These are phyloP conservation scores for Endothia cerciana DNA, from an alignment of 2,329 filamentous ascomycete species.

Conservation along the genomic window DNA sequence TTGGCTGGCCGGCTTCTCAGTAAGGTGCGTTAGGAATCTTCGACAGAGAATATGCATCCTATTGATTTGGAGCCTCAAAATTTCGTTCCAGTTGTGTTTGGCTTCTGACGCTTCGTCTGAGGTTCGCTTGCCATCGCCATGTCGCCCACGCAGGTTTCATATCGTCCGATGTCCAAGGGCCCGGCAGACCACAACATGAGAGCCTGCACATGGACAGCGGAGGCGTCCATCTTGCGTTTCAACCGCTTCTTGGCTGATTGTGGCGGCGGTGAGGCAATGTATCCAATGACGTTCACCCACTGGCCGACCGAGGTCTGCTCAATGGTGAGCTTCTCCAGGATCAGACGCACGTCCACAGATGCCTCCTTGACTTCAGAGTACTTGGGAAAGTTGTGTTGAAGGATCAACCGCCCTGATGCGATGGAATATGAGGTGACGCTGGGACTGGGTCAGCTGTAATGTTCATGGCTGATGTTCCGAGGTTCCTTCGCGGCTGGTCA, in stretches of 20 bases:
- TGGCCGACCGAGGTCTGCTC: slow-evolving; percentile 72
- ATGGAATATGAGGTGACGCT: slow-evolving; percentile 58
- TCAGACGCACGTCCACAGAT: slow-evolving; percentile 70
- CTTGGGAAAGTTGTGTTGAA: slow-evolving; percentile 69
- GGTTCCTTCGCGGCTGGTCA: slow-evolving; percentile 7
- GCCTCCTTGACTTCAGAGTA: slow-evolving; percentile 53
- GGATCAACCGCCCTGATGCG: slow-evolving; percentile 61
- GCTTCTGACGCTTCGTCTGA: not conserved
- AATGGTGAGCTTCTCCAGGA: slow-evolving; percentile 67
- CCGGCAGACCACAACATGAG: slow-evolving; percentile 78
- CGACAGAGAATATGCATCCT: not conserved
- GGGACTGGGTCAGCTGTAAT: slow-evolving; percentile 33
- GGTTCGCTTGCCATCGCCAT: not conserved
- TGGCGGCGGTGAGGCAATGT: slow-evolving; percentile 54
- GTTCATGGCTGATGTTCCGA: not conserved
- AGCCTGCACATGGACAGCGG: slow-evolving; percentile 65
- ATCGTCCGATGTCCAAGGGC: slow-evolving; percentile 70
- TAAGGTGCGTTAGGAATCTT: no score
- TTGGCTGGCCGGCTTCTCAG: not conserved
- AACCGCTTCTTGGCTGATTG: slow-evolving; percentile 8
- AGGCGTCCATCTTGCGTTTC: slow-evolving; percentile 18
- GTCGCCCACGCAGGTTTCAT: slow-evolving; percentile 63
- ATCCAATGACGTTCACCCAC: slow-evolving; percentile 90
- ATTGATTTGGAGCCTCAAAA: not conserved
- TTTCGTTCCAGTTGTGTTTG: not conserved